Conservation (phyloP, 179 eudicot genomes). For the Silene vulgaris region DNA sequence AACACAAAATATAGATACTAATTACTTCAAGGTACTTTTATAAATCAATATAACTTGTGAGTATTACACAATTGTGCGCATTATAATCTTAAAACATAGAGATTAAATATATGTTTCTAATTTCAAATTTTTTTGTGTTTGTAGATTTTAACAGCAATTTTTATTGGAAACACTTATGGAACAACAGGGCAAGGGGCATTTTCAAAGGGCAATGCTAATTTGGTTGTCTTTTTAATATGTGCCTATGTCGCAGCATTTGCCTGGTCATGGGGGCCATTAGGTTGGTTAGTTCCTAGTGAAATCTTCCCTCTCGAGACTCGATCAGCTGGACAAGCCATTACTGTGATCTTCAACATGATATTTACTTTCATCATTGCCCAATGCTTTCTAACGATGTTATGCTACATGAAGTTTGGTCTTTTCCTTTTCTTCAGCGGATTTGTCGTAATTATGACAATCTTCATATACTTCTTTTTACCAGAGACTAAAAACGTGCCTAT, state of each 20-base stretch:
- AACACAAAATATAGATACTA: no score
- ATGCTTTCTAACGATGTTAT: constrained; percentile 29
- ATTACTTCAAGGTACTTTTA: no score
- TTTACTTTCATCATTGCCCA: constrained; percentile 30
- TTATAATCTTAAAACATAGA: no score
- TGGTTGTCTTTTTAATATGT: constrained; percentile 26
- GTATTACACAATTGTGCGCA: no score
- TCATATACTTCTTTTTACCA: constrained; percentile 28
- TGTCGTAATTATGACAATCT: constrained; percentile 27
- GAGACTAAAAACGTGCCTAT: constrained; percentile 33
- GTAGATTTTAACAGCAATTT: constrained; percentile 18
- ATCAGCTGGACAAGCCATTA: constrained; percentile 30
- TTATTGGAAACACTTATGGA: constrained; percentile 11
- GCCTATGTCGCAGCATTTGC: constrained; percentile 1
- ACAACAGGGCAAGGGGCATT: constrained; percentile 19
- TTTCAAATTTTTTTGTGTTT: background rate
- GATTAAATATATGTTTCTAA: background rate
- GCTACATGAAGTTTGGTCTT: constrained; percentile 26
- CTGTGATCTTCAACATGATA: constrained; percentile 27
- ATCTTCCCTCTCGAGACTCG: constrained; percentile 9
- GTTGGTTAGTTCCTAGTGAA: constrained; percentile 1
- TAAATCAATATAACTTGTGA: no score
- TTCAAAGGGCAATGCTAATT: constrained; percentile 15
- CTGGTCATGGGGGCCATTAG: constrained; percentile 37
- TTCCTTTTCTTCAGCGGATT: constrained; percentile 29